Evolutionary conservation across 305 asterid species (phyloP).

Genomic region (Fraxinus ornus): DNA sequence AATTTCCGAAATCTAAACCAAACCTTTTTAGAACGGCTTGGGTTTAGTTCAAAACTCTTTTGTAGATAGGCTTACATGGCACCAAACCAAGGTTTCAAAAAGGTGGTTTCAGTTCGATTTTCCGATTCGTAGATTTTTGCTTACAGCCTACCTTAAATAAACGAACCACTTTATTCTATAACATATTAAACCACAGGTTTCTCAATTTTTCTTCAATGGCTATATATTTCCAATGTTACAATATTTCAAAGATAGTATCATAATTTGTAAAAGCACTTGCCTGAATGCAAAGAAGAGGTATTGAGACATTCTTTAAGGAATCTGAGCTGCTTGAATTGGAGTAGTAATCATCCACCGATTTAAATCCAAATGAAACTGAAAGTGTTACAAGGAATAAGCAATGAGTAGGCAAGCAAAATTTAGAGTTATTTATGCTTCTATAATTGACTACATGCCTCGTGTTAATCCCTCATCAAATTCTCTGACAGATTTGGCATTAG

Average conservation of each 20-base stretch:
- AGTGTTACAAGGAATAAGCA: constrained; percentile 19
- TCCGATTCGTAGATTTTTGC: background rate
- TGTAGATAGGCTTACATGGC: background rate
- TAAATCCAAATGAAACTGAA: constrained; percentile 94
- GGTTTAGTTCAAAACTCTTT: background rate
- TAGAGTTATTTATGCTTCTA: constrained; percentile 21
- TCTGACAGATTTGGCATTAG: constrained; percentile 79
- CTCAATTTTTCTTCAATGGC: background rate
- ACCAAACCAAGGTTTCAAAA: background rate
- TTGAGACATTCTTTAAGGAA: constrained; percentile 62
- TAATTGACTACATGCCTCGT: constrained; percentile 53
- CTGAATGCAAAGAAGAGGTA: constrained; percentile 93
- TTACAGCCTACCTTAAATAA: background rate
- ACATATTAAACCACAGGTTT: background rate
- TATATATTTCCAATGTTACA: background rate
- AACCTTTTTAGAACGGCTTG: background rate
- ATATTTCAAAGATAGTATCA: background rate
- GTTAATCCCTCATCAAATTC: constrained; percentile 93
- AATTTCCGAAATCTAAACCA: background rate
- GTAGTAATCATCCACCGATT: constrained; percentile 93
- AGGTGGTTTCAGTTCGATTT: background rate
- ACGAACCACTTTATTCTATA: background rate
- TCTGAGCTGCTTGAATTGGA: constrained; percentile 90
- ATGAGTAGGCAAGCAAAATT: constrained; percentile 9
- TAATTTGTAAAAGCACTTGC: constrained; percentile 38